Percentiles rank a stretch among this genome's conserved stretches.
Evolutionary conservation across 2,329 filamentous ascomycete genomes (phyloP).

Genomic region (Sphaerulina populicola): DNA sequence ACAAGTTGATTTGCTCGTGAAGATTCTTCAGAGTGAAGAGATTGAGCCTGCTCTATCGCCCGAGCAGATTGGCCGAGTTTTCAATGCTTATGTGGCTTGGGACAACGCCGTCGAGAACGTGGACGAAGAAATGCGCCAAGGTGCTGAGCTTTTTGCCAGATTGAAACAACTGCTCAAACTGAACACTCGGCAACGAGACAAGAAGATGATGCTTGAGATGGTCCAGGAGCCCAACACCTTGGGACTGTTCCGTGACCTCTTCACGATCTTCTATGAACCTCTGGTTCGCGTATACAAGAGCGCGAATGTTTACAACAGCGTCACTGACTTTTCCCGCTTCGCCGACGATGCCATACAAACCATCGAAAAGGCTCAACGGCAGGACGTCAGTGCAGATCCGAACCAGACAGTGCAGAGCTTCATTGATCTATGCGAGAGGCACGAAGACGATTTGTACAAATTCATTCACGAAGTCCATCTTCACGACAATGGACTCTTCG

Average conservation of each 20-base stretch:
- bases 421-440: constrained; percentile 88
- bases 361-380: constrained; percentile 57
- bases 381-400: constrained; percentile 85
- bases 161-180: constrained; percentile 92
- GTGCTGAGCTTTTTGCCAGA: constrained; percentile 85
- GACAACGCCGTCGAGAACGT: constrained; percentile 87
- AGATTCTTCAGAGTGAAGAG: constrained; percentile 69
- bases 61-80: constrained; percentile 73
- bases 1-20: constrained; percentile 75
- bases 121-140: constrained; percentile 79
- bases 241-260: constrained; percentile 89
- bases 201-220: constrained; percentile 91
- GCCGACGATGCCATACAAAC: constrained; percentile 87
- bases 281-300: constrained; percentile 96
- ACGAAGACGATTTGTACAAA: constrained; percentile 97
- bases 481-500: constrained; percentile 93
- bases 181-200: constrained; percentile 82
- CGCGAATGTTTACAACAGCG: constrained; percentile 93
- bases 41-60: constrained; percentile 62
- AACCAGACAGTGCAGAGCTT: constrained; percentile 98
- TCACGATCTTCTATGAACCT: constrained; percentile 98
- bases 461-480: constrained; percentile 97
- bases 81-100: constrained; percentile 94
- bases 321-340: constrained; percentile 91
- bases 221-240: constrained; percentile 96